Evolutionary conservation across 2,329 filamentous ascomycete species (phyloP).

Genomic region (Lecanosticta acicola): DNA sequence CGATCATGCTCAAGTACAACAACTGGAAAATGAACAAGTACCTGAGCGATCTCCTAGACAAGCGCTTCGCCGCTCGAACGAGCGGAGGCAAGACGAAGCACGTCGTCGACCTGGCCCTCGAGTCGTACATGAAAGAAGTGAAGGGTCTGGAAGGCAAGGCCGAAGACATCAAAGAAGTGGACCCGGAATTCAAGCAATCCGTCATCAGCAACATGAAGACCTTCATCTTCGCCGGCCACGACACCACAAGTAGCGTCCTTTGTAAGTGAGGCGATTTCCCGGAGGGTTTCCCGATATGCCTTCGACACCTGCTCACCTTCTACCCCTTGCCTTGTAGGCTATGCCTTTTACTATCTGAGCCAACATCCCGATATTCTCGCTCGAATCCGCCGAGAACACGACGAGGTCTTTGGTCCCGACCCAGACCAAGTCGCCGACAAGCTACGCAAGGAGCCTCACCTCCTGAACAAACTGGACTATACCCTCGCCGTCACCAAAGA

Average conservation of each 20-base stretch:
- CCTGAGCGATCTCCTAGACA: conserved; percentile 32
- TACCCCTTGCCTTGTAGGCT: too few species aligned
- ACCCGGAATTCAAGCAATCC: conserved; percentile 33
- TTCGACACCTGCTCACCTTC: too few species aligned
- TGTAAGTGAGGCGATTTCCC: too few species aligned
- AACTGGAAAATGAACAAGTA: conserved; percentile 34
- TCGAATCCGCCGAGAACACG: conserved; percentile 46
- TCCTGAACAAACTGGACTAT: conserved; percentile 49
- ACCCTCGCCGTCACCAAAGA: conserved; percentile 51
- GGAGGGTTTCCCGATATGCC: too few species aligned
- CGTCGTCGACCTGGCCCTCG: conserved; percentile 33
- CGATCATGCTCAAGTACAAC: conserved; percentile 32
- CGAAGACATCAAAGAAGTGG: conserved; percentile 29
- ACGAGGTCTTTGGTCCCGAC: conserved; percentile 46
- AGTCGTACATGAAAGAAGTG: conserved; percentile 37
- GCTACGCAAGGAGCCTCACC: conserved; percentile 40
- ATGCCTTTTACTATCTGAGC: conserved; percentile 38
- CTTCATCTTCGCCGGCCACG: conserved; percentile 41
- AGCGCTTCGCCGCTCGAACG: conserved; percentile 34
- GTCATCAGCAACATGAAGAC: conserved; percentile 37
- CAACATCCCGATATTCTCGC: conserved; percentile 31
- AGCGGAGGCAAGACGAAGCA: conserved; percentile 31
- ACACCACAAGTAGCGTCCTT: conserved; percentile 42
- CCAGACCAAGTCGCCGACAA: conserved; percentile 30
- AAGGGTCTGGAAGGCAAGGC: conserved; percentile 23